Conservation (phyloP, 2,329 filamentous ascomycete genomes). For the Colletotrichum scovillei region DNA sequence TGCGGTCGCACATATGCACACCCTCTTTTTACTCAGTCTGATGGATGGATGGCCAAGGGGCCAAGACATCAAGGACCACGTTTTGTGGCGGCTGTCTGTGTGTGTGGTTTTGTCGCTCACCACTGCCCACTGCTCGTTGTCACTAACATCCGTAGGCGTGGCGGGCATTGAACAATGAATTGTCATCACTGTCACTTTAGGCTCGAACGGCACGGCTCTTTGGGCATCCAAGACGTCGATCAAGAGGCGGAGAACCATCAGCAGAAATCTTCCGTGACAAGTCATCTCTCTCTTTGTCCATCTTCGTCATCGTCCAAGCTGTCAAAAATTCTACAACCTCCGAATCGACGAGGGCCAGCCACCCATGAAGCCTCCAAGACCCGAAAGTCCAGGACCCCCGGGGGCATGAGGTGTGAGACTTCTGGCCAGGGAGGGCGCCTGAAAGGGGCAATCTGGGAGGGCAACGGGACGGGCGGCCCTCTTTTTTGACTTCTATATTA, state of each 20-base stretch:
- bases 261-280: slow-evolving; percentile 7
- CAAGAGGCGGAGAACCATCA: slow-evolving; percentile 12
- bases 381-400: neutral
- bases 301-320: neutral
- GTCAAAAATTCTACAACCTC: neutral
- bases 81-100: slow-evolving; percentile 13
- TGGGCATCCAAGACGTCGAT: slow-evolving; percentile 7
- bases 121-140: neutral
- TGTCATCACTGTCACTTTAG: neutral
- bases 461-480: slow-evolving; percentile 7
- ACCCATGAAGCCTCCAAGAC: neutral
- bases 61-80: slow-evolving; percentile 15
- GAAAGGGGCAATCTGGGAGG: slow-evolving; percentile 8
- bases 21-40: neutral
- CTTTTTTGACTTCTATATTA: slow-evolving; percentile 31
- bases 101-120: neutral
- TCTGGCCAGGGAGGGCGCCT: neutral
- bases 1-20: slow-evolving; percentile 2
- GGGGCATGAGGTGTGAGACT: neutral
- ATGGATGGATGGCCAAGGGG: slow-evolving; percentile 3
- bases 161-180: slow-evolving; percentile 4
- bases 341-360: neutral
- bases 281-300: neutral
- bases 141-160: too few species aligned
- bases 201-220: slow-evolving; percentile 22